Percentiles rank a stretch among this genome's conserved stretches.
phyloP scores from a whole-genome alignment of 352 stramenopile species.

The Globisporangium nagaii region DNA sequence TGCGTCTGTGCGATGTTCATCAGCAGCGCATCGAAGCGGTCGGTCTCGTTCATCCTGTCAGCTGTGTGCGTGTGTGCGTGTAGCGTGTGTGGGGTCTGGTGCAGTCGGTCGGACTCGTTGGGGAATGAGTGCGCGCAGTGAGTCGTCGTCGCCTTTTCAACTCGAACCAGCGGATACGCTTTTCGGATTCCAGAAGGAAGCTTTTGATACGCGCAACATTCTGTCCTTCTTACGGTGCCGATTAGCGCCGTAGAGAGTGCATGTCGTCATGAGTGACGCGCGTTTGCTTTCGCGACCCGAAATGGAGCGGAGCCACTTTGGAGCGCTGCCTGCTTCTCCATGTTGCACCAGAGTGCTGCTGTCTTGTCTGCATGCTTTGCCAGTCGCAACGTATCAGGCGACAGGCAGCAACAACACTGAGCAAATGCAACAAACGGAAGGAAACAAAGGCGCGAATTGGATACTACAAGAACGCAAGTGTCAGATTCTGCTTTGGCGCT shows the following conservation, averaged over 20 bases:
- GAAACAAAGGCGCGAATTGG: too few species aligned
- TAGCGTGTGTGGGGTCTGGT: constrained; percentile 2
- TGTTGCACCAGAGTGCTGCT: too few species aligned
- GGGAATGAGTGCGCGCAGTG: neutral
- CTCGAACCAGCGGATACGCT: neutral
- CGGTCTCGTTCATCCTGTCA: constrained; percentile 52
- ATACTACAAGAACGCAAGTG: too few species aligned
- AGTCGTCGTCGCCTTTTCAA: neutral
- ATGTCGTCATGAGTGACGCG: too few species aligned
- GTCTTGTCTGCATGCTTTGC: too few species aligned
- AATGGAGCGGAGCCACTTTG: too few species aligned
- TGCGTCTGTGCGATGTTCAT: constrained; percentile 97
- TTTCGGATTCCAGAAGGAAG: neutral
- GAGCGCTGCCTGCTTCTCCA: too few species aligned
- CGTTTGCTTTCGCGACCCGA: neutral
- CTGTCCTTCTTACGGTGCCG: neutral
- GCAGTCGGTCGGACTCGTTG: neutral
- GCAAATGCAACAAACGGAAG: too few species aligned
- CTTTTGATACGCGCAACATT: neutral
- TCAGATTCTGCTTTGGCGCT: too few species aligned
- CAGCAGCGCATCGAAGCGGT: constrained; percentile 93
- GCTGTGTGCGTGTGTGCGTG: neutral
- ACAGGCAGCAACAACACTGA: too few species aligned
- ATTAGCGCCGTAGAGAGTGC: neutral
- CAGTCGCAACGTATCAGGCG: too few species aligned